Percentiles rank a stretch among this genome's conserved stretches.
phyloP scores from a whole-genome alignment of 805 yeast genomes.

The Clavispora asparagi region DNA sequence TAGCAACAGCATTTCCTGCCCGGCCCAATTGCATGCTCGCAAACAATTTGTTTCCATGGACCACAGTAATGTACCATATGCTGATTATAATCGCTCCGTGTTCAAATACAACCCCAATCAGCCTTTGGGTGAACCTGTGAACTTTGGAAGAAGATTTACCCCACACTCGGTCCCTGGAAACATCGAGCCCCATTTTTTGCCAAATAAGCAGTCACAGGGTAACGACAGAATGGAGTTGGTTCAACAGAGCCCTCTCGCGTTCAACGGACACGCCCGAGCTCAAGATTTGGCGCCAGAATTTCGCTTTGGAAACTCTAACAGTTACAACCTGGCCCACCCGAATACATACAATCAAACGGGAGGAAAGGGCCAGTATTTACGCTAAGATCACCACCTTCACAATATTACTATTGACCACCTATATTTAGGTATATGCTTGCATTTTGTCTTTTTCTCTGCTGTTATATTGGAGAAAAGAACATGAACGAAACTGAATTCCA shows the following conservation, averaged over 20 bases:
- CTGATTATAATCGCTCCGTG: not conserved
- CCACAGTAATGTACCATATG: conserved; percentile 3
- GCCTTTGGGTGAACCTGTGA: not conserved
- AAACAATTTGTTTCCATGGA: not conserved
- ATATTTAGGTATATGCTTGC: not conserved
- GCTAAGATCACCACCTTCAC: not conserved
- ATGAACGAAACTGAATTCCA: not conserved
- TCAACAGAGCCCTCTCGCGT: not conserved
- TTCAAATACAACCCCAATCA: not conserved
- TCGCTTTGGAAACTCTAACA: not conserved
- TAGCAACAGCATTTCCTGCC: not conserved
- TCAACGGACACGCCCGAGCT: not conserved
- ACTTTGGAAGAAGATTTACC: not conserved
- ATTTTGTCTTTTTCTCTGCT: not conserved
- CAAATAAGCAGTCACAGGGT: not conserved
- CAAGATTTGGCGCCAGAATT: not conserved
- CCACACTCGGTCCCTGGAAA: not conserved
- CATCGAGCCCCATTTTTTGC: not conserved
- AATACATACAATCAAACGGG: not conserved
- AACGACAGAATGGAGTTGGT: not conserved
- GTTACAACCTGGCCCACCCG: not conserved
- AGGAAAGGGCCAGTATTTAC: not conserved
- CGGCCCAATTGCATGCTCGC: not conserved
- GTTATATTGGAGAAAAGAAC: not conserved
- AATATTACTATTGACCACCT: not conserved